Evolutionary conservation across 495 filamentous ascomycete species (phyloP), one percentile per base, ranked within the genome.

Genomic region (Aspergillus affinis): DNA sequence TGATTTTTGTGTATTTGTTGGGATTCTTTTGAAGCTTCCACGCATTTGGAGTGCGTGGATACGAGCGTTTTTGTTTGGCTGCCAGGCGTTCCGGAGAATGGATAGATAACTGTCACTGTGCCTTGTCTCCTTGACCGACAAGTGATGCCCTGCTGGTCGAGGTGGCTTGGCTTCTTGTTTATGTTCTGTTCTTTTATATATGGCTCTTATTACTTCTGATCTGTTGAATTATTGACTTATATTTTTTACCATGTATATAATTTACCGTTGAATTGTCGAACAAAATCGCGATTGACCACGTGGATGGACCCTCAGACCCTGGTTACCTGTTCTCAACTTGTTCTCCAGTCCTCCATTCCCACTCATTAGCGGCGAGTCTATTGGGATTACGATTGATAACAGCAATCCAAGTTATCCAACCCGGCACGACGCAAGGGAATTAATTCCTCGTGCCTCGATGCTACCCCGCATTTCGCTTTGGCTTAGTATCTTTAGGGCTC

Each of bases 381-480:
- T 54, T 54, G 41, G 54, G 12, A 58, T 60, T 63, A 45, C 58
- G 17, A 66, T 66, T 66, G 61, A 61, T 61, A 63, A 66, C 58
- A 61, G 54, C 50, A 29, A 56, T 32, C 17, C 30, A 27, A 18
- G 12, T 27, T n/a, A 13, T 32, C 30, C 30, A 32, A 7, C 30
- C 26, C 47, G 32, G 21, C 51, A 21, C 36, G 26, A 63, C 23
- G 61, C 61, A 60, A 65, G 63, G 59, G 55, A 56, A 53, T 48
- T 52, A 58, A 36, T 54, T 48, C 48, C 20, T 48, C 58, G 54
- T 13, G 36, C 21, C 26, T 56, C 30, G 9, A 46, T 47, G 54
- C 30, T 61, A 66, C 64, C 64, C 57, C 64, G 57, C 60, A 66
- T 58, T 52, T 48, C 7, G 29, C 23, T 26, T 26, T 26, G 23